Conservation (phyloP, 768 basidiomycete genomes). For the Agaricus sinodeliciosus region DNA sequence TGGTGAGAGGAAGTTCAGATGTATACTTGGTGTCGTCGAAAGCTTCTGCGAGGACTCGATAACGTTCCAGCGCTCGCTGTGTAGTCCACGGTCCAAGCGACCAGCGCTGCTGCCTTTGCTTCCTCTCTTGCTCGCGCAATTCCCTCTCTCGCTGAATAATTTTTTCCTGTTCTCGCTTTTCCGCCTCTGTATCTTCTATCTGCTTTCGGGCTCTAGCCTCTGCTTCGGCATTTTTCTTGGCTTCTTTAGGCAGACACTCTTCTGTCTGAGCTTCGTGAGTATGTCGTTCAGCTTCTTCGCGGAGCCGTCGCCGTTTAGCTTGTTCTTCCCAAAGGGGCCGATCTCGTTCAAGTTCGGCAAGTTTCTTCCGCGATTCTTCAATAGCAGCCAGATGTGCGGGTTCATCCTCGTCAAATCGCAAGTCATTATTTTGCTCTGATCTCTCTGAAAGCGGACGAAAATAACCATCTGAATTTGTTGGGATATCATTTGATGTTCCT, state of each 20-base stretch:
- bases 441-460: background rate
- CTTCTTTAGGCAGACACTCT: conserved; percentile 24
- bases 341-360: conserved; percentile 62
- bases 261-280: conserved; percentile 29
- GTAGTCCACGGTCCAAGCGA: conserved; percentile 55
- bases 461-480: background rate
- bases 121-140: conserved; percentile 8
- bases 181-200: conserved; percentile 24
- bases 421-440: conserved; percentile 12
- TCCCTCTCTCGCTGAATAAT: conserved; percentile 21
- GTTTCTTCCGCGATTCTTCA: conserved; percentile 59
- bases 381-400: conserved; percentile 35
- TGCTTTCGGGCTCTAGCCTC: conserved; percentile 22
- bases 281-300: conserved; percentile 38
- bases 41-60: conserved; percentile 47
- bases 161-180: conserved; percentile 17
- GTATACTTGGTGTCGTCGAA: conserved; percentile 62
- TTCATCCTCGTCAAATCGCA: conserved; percentile 19
- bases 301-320: conserved; percentile 36
- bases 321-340: conserved; percentile 54
- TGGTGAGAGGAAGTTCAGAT: conserved; percentile 42
- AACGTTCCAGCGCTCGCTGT: conserved; percentile 65
- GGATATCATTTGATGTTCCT: background rate
- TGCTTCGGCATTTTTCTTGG: conserved; percentile 19
- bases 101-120: conserved; percentile 48